Percentiles rank a stretch among this genome's conserved stretches.
Evolutionary conservation across 1,139 yeast genomes (phyloP).

Genomic region (Kazachstania sp.): DNA sequence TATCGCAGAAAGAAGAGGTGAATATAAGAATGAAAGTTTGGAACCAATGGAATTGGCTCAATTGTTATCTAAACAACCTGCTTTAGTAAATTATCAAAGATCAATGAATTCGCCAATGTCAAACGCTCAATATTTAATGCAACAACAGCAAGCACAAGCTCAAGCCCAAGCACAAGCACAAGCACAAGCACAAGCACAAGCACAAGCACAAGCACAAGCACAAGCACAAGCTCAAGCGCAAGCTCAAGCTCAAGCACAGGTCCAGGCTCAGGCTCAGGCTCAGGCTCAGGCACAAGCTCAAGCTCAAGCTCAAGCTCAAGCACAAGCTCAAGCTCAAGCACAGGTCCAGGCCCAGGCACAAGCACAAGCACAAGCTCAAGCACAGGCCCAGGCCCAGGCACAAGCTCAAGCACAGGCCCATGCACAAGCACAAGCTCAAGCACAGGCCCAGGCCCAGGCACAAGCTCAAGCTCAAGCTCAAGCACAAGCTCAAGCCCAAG

Average conservation of each 20-base stretch:
- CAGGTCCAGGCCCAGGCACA: background rate
- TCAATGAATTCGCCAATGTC: background rate
- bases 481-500: background rate
- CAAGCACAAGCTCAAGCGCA: background rate
- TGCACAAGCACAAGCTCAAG: background rate
- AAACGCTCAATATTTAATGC: background rate
- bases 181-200: slow-evolving; percentile 1
- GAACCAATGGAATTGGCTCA: slow-evolving; percentile 7
- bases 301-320: background rate
- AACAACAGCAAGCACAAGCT: background rate
- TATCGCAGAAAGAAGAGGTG: slow-evolving; percentile 26
- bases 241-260: background rate
- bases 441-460: background rate
- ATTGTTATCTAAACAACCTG: slow-evolving; percentile 2
- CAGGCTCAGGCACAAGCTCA: background rate
- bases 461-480: too few relatives aligned
- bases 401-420: background rate
- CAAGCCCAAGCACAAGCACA: background rate
- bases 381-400: background rate
- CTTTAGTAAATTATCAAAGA: background rate
- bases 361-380: background rate
- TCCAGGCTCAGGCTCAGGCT: background rate
- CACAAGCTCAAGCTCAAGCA: background rate
- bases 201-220: background rate
- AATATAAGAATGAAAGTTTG: slow-evolving; percentile 6